Percentiles rank a stretch among this genome's conserved stretches.
These are phyloP conservation scores for Erodium moschatum DNA, from an alignment of 441 rosid species.

Conservation along the genomic window DNA sequence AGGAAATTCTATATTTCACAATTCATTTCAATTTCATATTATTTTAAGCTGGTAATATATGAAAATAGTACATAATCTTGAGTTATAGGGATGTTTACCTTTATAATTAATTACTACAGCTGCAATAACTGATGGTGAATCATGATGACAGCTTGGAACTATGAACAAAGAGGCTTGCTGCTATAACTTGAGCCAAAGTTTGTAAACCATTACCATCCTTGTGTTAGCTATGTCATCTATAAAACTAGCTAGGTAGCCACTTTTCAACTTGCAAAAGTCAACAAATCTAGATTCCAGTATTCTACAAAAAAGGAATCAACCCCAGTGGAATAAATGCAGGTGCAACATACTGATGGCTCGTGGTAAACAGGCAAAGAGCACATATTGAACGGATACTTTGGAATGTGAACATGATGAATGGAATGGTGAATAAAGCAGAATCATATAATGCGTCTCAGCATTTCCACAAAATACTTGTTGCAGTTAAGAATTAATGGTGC, in stretches of 20 bases:
- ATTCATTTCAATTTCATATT: not conserved
- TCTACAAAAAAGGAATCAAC: too few species aligned
- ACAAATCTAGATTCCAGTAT: too few species aligned
- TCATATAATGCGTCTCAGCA: too few species aligned
- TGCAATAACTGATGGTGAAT: not conserved
- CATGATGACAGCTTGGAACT: slow-evolving; percentile 11
- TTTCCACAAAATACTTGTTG: too few species aligned
- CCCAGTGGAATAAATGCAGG: too few species aligned
- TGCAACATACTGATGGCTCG: too few species aligned
- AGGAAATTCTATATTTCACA: not conserved
- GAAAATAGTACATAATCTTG: not conserved
- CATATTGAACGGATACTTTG: too few species aligned
- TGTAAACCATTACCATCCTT: not conserved
- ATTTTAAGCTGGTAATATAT: not conserved
- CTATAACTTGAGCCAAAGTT: slow-evolving; percentile 12
- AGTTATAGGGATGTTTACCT: not conserved
- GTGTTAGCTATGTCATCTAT: not conserved
- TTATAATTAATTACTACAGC: not conserved
- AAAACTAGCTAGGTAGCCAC: not conserved
- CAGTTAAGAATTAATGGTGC: too few species aligned
- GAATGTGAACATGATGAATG: too few species aligned
- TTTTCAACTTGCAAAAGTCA: too few species aligned
- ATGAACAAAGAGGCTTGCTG: not conserved
- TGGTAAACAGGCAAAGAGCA: too few species aligned
- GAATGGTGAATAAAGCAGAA: too few species aligned